Evolutionary conservation across 345 rosid genomes (phyloP).

Genomic region (Sisymbrium irio): DNA sequence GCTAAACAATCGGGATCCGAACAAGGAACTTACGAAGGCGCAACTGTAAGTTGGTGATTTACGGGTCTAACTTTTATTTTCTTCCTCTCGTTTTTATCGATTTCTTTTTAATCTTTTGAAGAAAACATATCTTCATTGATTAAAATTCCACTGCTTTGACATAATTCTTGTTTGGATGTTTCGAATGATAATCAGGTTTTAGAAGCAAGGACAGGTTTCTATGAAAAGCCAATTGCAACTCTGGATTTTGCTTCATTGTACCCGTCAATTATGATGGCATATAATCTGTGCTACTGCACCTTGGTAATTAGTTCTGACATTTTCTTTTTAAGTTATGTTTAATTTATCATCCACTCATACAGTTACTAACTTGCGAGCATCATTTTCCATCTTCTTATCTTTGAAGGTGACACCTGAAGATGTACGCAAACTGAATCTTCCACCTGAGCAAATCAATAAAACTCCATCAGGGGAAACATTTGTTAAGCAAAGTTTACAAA

Average conservation of each 20-base stretch:
- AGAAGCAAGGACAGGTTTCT: slow-evolving; percentile 91
- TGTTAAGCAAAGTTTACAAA: slow-evolving; percentile 82
- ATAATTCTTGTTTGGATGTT: slow-evolving; percentile 21
- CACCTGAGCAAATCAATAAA: slow-evolving; percentile 76
- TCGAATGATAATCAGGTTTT: slow-evolving; percentile 55
- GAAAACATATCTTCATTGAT: neutral
- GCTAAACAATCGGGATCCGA: slow-evolving; percentile 85
- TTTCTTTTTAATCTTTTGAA: slow-evolving; percentile 1
- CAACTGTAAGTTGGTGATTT: slow-evolving; percentile 73
- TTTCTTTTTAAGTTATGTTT: neutral
- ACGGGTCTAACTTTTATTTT: slow-evolving; percentile 1
- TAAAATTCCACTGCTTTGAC: neutral
- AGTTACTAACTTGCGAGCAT: slow-evolving; percentile 9
- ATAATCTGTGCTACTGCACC: slow-evolving; percentile 93
- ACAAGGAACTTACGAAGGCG: slow-evolving; percentile 96
- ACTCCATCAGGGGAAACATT: slow-evolving; percentile 95
- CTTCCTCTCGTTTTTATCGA: neutral
- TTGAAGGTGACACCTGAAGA: slow-evolving; percentile 86
- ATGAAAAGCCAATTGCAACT: slow-evolving; percentile 94
- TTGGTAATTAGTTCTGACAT: slow-evolving; percentile 51
- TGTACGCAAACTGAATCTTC: slow-evolving; percentile 73
- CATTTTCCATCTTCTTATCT: slow-evolving; percentile 24
- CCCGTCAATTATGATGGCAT: slow-evolving; percentile 99
- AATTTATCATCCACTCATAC: neutral
- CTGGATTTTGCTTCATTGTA: slow-evolving; percentile 96